These are phyloP conservation scores for Nakazawaea pomicola DNA, from an alignment of 805 yeast species.

Conservation along the genomic window DNA sequence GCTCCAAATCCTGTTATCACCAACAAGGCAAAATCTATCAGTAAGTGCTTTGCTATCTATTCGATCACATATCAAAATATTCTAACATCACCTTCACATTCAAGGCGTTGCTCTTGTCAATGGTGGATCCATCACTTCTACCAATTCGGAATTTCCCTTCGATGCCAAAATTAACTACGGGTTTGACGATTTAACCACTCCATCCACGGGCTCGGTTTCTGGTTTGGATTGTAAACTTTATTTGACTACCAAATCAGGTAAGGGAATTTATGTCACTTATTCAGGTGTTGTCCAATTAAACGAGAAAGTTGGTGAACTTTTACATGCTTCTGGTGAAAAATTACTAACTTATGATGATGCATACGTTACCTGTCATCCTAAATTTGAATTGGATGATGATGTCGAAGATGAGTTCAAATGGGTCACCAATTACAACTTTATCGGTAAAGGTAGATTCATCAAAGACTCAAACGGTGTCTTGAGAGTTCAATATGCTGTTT, in stretches of 20 bases:
- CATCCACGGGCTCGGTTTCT: slow-evolving; percentile 17
- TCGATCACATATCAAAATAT: not conserved
- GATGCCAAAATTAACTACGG: slow-evolving; percentile 35
- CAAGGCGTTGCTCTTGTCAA: slow-evolving; percentile 16
- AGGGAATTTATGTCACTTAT: slow-evolving; percentile 38
- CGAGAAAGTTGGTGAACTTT: slow-evolving; percentile 28
- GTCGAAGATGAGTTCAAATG: slow-evolving; percentile 43
- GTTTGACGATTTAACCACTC: slow-evolving; percentile 41
- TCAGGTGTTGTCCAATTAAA: slow-evolving; percentile 41
- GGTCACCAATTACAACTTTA: slow-evolving; percentile 41
- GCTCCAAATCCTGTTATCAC: slow-evolving; percentile 2
- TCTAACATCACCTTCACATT: no score
- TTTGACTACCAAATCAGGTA: slow-evolving; percentile 36
- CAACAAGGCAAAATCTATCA: not conserved
- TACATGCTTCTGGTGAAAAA: slow-evolving; percentile 16
- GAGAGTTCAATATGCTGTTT: slow-evolving; percentile 52
- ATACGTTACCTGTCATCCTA: slow-evolving; percentile 45
- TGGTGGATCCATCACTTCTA: slow-evolving; percentile 32
- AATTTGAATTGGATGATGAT: slow-evolving; percentile 34
- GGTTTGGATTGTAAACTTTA: slow-evolving; percentile 45
- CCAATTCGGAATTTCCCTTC: slow-evolving; percentile 33
- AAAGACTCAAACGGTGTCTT: slow-evolving; percentile 39
- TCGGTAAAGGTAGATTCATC: slow-evolving; percentile 58
- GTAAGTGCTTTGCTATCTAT: slow-evolving; percentile 6
- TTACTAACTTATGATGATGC: slow-evolving; percentile 33